These are phyloP conservation scores for Kodamaea leandrae DNA, from an alignment of 805 yeast genomes.

Conservation along the genomic window DNA sequence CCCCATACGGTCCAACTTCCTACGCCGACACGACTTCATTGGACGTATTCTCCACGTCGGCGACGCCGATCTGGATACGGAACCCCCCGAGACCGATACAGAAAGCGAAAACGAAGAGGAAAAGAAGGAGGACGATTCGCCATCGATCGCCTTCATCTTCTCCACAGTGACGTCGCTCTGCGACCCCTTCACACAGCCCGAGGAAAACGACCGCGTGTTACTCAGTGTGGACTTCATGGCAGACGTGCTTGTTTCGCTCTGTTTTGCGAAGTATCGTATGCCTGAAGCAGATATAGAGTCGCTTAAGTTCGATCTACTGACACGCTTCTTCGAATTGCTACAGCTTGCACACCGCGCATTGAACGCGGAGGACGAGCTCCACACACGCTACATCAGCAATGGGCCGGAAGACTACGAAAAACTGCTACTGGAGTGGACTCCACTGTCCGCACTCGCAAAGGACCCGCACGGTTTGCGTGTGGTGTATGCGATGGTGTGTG, in stretches of 20 bases:
- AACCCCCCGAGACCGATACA: background rate
- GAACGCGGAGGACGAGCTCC: constrained; percentile 43
- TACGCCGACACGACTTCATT: constrained; percentile 7
- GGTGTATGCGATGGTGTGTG: constrained; percentile 31
- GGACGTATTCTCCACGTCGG: constrained; percentile 6
- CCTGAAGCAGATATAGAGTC: constrained; percentile 19
- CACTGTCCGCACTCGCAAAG: constrained; percentile 14
- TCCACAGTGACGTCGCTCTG: constrained; percentile 22
- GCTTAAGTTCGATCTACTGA: constrained; percentile 34
- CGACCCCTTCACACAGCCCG: constrained; percentile 72
- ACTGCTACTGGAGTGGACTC: constrained; percentile 28
- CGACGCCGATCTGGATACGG: constrained; percentile 1
- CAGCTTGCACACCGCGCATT: constrained; percentile 33
- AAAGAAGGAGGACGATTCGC: too few species aligned
- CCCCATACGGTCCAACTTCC: constrained; percentile 6
- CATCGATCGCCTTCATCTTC: constrained; percentile 8
- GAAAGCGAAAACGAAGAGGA: constrained; percentile 3
- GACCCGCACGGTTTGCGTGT: constrained; percentile 25
- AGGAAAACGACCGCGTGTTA: constrained; percentile 51
- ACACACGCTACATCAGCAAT: constrained; percentile 39
- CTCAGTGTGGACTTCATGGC: constrained; percentile 57
- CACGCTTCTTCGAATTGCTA: constrained; percentile 36
- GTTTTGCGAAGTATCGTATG: constrained; percentile 14
- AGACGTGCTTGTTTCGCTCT: constrained; percentile 47
- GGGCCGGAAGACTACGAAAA: constrained; percentile 29